Base-by-base conservation (phyloP, 2,329 filamentous ascomycete species). In the Fusarium sp. region DNA sequence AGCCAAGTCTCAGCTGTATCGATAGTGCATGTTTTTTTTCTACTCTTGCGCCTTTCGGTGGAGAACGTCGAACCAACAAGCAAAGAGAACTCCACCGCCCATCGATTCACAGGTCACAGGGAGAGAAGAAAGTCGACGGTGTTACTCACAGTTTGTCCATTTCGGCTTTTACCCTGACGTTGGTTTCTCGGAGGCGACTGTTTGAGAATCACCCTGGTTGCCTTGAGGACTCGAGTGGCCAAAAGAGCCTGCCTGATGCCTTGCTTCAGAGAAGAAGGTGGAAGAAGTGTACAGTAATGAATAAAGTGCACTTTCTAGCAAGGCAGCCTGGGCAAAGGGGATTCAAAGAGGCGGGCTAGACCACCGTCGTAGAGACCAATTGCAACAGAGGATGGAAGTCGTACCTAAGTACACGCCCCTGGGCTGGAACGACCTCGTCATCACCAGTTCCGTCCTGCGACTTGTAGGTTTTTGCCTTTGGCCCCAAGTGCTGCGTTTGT, bases 401-500 rank as follows among this genome's bases (percentile, higher is more conserved):
- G 47, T 52, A 52, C 47, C 47, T 52, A 52, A 52, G 47, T 20
- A 52, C 47, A 52, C 47, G 11, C 47, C 47, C 27, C 47, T 50
- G 18, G 47, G 10, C 47, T 52, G 47, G 47, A 52, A 52, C 47
- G 25, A 29, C 18, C 47, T 20, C 71, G 65, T 69, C 72, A 58
- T 75, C 71, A 61, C 56, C 65, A 73, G 35, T 67, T 66, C 65
- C 31, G 31, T 36, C 54, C 29, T 35, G 13, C 33, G 31, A 36
- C 54, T 58, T 27, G 33, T 40, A 36, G 54, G 33, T 35, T 56
- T 72, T 73, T 66, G 58, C 69, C 72, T 73, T 70, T 68, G 40
- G 52, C 71, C 65, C 62, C 42, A 40, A 57, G 61, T 63, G 47
- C 69, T 74, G 72, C 69, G 69, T 75, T 62, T 74, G 64, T 75